Conservation (phyloP, 108 stramenopile genomes). For the Nitzschia palea region DNA sequence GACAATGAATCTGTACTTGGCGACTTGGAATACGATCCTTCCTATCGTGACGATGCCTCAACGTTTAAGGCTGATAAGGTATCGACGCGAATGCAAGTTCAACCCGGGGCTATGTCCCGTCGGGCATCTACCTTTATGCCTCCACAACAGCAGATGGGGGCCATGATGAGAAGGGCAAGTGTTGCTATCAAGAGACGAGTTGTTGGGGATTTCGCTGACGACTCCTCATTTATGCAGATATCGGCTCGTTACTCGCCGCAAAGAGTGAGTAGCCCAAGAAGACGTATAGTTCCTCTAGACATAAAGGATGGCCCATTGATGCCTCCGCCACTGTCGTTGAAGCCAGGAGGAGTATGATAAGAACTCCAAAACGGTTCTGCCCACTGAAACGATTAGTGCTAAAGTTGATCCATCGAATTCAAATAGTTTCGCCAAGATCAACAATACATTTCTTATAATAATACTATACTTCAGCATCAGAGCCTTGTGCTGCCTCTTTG, state of each 20-base stretch:
- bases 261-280: too few relatives aligned
- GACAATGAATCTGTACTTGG: background rate
- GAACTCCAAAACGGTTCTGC: too few relatives aligned
- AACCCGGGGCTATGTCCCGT: conserved; percentile 29
- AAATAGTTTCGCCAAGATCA: too few relatives aligned
- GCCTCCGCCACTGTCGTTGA: too few relatives aligned
- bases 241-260: too few relatives aligned
- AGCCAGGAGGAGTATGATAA: too few relatives aligned
- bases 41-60: conserved; percentile 3
- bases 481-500: conserved; percentile 44
- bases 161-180: conserved; percentile 11
- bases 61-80: background rate
- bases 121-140: conserved; percentile 9
- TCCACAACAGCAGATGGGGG: background rate
- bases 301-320: too few relatives aligned
- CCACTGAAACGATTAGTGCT: too few relatives aligned
- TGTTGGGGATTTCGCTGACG: background rate
- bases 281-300: too few relatives aligned
- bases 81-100: conserved; percentile 13
- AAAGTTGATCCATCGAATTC: too few relatives aligned
- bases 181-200: background rate
- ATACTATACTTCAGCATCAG: conserved; percentile 20
- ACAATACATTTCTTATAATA: too few relatives aligned
- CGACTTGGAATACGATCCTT: background rate
- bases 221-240: too few relatives aligned